A percentile compares a stretch with the other conserved stretches of the same genome.
These are phyloP conservation scores for Amylostereum areolatum DNA, from an alignment of 1,284 basidiomycete species.

Conservation along the genomic window DNA sequence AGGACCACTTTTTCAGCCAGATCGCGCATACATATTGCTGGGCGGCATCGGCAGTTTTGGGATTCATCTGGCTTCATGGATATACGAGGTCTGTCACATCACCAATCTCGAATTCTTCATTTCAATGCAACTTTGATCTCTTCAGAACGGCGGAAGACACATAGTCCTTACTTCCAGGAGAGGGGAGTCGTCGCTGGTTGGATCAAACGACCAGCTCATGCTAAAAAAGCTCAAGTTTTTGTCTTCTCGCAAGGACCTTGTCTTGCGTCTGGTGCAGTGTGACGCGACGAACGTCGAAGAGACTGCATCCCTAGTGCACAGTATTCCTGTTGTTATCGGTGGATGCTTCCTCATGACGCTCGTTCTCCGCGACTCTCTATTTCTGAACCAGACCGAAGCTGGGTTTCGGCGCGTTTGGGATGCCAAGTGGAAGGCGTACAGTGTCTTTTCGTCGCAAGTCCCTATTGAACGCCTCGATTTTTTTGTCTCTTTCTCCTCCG, in stretches of 20 bases:
- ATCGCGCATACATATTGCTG: conserved; percentile 16
- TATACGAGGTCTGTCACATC: conserved; percentile 28
- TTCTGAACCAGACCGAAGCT: conserved; percentile 24
- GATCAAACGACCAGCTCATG: too few species aligned
- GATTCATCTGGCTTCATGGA: conserved; percentile 27
- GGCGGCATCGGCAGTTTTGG: conserved; percentile 22
- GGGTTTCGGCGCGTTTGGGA: conserved; percentile 22
- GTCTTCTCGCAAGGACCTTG: neutral
- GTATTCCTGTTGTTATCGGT: neutral
- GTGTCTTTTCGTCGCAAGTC: conserved; percentile 16
- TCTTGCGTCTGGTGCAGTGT: conserved; percentile 22
- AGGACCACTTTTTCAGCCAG: neutral
- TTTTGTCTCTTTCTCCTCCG: conserved; percentile 29
- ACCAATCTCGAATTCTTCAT: neutral
- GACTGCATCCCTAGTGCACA: neutral
- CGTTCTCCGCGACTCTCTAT: conserved; percentile 25
- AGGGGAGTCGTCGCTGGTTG: too few species aligned
- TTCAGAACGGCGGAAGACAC: conserved; percentile 30
- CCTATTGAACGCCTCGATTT: conserved; percentile 27
- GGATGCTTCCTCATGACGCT: conserved; percentile 17
- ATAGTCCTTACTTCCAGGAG: conserved; percentile 33
- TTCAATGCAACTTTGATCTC: neutral
- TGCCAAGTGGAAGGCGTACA: conserved; percentile 26
- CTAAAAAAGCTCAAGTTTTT: conserved; percentile 22
- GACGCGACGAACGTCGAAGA: conserved; percentile 13